Evolutionary conservation across 257 asterid species (phyloP).

Genomic region (Lantana camara): DNA sequence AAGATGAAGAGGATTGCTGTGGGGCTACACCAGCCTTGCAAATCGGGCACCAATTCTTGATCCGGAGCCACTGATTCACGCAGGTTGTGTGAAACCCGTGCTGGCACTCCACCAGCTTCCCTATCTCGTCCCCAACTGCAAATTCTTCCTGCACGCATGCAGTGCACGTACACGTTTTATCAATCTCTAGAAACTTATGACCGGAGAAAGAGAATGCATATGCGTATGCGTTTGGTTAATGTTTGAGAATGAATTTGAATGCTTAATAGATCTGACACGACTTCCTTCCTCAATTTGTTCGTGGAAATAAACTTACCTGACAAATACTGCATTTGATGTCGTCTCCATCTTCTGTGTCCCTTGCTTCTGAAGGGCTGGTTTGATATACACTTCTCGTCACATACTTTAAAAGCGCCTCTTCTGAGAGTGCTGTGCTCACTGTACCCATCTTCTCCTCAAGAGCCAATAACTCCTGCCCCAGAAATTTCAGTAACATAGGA

Average conservation of each 20-base stretch:
- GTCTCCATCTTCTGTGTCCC: slow-evolving; percentile 42
- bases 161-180: too few relatives aligned
- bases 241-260: too few relatives aligned
- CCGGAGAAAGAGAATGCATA: too few relatives aligned
- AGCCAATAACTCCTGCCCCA: slow-evolving; percentile 80
- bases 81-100: slow-evolving; percentile 71
- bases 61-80: slow-evolving; percentile 69
- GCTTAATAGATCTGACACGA: too few relatives aligned
- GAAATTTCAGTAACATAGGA: not conserved
- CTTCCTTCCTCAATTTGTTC: too few relatives aligned
- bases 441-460: slow-evolving; percentile 92
- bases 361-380: slow-evolving; percentile 30
- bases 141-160: slow-evolving; percentile 72
- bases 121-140: slow-evolving; percentile 66
- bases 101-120: slow-evolving; percentile 66
- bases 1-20: slow-evolving; percentile 23
- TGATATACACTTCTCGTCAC: slow-evolving; percentile 52
- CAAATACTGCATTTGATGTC: slow-evolving; percentile 83
- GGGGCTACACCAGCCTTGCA: slow-evolving; percentile 72
- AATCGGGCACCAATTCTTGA: slow-evolving; percentile 94
- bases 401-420: slow-evolving; percentile 72
- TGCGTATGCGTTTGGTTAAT: too few relatives aligned
- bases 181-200: too few relatives aligned
- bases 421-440: slow-evolving; percentile 86
- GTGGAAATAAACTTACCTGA: slow-evolving; percentile 55